Base-by-base conservation (phyloP, 495 filamentous ascomycete genomes). In the Ramalina intermedia region DNA sequence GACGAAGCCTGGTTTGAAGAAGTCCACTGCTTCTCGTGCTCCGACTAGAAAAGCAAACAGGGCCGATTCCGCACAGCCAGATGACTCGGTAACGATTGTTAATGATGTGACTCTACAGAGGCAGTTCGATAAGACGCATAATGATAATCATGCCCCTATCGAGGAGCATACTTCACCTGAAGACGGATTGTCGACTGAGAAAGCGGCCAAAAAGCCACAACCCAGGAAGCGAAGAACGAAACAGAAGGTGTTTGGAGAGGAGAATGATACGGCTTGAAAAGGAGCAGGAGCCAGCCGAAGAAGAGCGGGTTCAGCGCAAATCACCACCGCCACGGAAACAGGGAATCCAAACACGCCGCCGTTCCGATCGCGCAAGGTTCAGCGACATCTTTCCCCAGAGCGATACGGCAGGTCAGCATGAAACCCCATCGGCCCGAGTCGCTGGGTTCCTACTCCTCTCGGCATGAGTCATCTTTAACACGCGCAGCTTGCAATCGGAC, bases 1-100 rank as follows among this genome's bases (percentile, higher is more conserved):
- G 33, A 57, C 54, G 6, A 55, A 42, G 35, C 48, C 57, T n/a
- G 51, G 50, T 14, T 50, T 50, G 12, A 59, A 38, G 35, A 52
- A 57, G 24, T 54, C 45, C 13, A 54, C 48, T 16, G 58, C 57
- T 14, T 60, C 57, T 13, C 42, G 49, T 27, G 57, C 57, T 13
- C 43, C 46, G 8, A 48, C 51, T n/a, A 46, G 57, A 38, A 56
- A 41, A 50, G 42, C 47, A n/a, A 58, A 56, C 13, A 50, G 54
- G 49, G 52, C 55, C 23, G 53, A 49, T 38, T 52, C 57, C 21
- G 26, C 49, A 26, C 39, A 24, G 20, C 18, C 36, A 26, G 46
- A 52, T 9, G 48, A 33, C 12, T 21, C 45, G 17, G 18, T 39
- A 35, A 38, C 40, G 23, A 37, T 39, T 6, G 24, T 27, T 35